phyloP scores from a whole-genome alignment of 2,329 filamentous ascomycete genomes.

The Talaromyces pinophilus region DNA sequence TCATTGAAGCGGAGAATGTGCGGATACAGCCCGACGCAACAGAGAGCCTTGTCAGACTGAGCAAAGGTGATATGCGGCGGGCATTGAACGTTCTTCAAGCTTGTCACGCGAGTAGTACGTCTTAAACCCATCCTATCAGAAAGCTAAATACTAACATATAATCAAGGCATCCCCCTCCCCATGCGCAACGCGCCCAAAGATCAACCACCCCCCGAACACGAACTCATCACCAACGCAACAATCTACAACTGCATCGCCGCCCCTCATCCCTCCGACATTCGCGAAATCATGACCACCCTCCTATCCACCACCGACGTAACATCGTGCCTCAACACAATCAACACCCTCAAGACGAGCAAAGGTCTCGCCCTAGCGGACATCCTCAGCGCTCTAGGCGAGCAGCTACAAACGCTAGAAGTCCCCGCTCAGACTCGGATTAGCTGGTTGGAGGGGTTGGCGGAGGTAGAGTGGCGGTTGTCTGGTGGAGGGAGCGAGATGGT shows the following conservation, averaged over 20 bases:
- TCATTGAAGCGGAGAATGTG: slow-evolving; percentile 82
- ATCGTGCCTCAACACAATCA: slow-evolving; percentile 83
- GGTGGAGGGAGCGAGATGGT: slow-evolving; percentile 83
- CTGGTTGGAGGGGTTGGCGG: slow-evolving; percentile 87
- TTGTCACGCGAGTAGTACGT: slow-evolving; percentile 85
- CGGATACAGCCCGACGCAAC: slow-evolving; percentile 79
- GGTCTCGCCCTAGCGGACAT: slow-evolving; percentile 93
- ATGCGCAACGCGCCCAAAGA: slow-evolving; percentile 61
- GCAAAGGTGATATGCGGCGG: slow-evolving; percentile 93
- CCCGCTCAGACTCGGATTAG: slow-evolving; percentile 81
- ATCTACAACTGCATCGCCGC: slow-evolving; percentile 98
- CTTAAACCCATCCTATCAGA: background rate
- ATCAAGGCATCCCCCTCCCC: slow-evolving; percentile 67
- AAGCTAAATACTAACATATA: background rate
- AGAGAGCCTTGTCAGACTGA: slow-evolving; percentile 79
- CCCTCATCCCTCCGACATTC: slow-evolving; percentile 85
- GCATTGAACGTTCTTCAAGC: slow-evolving; percentile 95
- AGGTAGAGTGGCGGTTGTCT: slow-evolving; percentile 88
- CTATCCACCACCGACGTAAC: slow-evolving; percentile 84
- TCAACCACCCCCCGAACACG: slow-evolving; percentile 63
- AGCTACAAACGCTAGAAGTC: slow-evolving; percentile 79
- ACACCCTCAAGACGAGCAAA: slow-evolving; percentile 79
- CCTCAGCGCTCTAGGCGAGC: slow-evolving; percentile 79
- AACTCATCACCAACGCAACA: slow-evolving; percentile 84
- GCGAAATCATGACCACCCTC: slow-evolving; percentile 78